phyloP scores from a whole-genome alignment of 805 yeast genomes.

The Candida loeiensis region DNA sequence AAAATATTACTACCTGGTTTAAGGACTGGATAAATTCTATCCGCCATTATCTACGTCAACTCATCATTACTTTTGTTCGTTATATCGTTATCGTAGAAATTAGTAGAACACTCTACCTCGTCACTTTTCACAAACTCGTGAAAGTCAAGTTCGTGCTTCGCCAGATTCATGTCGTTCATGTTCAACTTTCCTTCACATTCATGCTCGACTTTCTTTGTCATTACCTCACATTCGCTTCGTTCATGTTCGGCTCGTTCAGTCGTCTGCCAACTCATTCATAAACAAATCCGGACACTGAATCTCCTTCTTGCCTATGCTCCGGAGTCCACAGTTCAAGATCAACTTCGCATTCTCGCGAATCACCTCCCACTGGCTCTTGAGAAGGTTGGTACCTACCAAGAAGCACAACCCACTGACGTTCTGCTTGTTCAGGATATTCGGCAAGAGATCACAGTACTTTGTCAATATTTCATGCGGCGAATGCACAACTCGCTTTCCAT shows the following conservation, averaged over 20 bases:
- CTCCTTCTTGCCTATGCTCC: conserved; percentile 37
- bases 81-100: background rate
- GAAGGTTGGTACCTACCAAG: conserved; percentile 34
- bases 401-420: conserved; percentile 42
- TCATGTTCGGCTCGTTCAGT: conserved; percentile 1
- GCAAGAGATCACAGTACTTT: conserved; percentile 33
- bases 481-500: conserved; percentile 6
- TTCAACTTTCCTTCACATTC: too few relatives aligned
- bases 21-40: too few relatives aligned
- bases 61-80: background rate
- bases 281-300: conserved; percentile 35
- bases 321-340: conserved; percentile 39
- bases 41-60: too few relatives aligned
- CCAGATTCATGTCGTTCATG: too few relatives aligned
- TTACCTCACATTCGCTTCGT: background rate
- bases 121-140: too few relatives aligned
- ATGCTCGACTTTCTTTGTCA: too few relatives aligned
- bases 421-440: conserved; percentile 31
- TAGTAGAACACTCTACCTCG: too few relatives aligned
- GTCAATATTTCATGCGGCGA: conserved; percentile 27
- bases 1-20: too few relatives aligned
- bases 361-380: conserved; percentile 41
- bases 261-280: conserved; percentile 17
- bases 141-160: too few relatives aligned
- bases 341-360: conserved; percentile 41